Evolutionary conservation across 2,329 filamentous ascomycete species (phyloP), one percentile per base, ranked within the genome.

Genomic region (Fusarium sp.): DNA sequence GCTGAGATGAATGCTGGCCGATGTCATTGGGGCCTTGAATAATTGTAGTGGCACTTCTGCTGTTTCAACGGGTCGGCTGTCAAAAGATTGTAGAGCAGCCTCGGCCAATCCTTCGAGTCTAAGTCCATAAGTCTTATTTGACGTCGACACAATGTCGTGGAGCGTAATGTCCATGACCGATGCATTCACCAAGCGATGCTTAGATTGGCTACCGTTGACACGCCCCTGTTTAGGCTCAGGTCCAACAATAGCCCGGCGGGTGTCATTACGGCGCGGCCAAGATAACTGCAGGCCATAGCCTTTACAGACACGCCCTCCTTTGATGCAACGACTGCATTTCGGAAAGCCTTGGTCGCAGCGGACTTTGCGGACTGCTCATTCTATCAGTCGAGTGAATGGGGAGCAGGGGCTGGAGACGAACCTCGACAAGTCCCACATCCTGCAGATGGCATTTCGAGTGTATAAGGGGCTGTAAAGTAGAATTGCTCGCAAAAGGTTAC

Each of bases 381-480:
- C 3, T 11, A 21, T 69, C 14, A 70, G 54, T 18, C 20, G n/a
- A 4, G 9, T n/a, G 11, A 6, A 17, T 6, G 6, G 13, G 13
- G 11, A 9, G 4, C n/a, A 13, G 8, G 20, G 5, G 18, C 2
- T 25, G 2, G 17, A 17, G 6, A 10, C 63, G 11, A 23, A 69
- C 68, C 49, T 58, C 55, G 55, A 20, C 68, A 71, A 2, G 66
- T 71, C 13, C 58, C 50, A 37, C 68, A 71, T 4, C 65, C 68
- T 4, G 15, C 11, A 2, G 43, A 50, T 1, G 39, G 21, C 68
- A 71, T 71, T 1, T 37, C 20, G 9, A n/a, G 7, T 21, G 9
- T 17, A 11, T 18, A 17, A 11, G 9, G 8, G 5, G 17, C 1
- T n/a, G 13, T 18, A 2, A 5, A 9, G 15, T 20, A 15, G 3